A percentile compares a stretch with the other conserved stretches of the same genome.
phyloP scores from a whole-genome alignment of 73 alveolate species.

The Paramecium sexaurelia region DNA sequence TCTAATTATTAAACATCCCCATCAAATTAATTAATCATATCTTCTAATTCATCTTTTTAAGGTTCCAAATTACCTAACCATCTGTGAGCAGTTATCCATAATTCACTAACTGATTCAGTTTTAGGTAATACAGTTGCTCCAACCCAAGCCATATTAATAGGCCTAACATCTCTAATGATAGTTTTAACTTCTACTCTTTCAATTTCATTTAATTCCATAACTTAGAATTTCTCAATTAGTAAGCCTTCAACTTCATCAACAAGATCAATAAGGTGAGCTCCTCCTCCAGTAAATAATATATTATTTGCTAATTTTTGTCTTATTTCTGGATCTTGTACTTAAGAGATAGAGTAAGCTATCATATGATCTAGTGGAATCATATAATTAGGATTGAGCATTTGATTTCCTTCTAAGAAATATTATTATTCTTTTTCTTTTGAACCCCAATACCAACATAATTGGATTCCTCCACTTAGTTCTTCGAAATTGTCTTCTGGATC shows the following conservation, averaged over 20 bases:
- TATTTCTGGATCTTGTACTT: constrained; percentile 63
- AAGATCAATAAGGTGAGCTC: constrained; percentile 41
- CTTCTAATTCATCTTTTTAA: constrained; percentile 56
- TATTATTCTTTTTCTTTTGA: constrained; percentile 39
- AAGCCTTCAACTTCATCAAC: constrained; percentile 64
- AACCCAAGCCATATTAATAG: constrained; percentile 62
- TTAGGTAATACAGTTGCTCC: constrained; percentile 70
- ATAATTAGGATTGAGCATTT: constrained; percentile 44
- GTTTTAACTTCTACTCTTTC: constrained; percentile 70
- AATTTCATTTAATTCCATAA: constrained; percentile 39
- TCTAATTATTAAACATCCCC: constrained; percentile 57
- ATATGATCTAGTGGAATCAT: constrained; percentile 61
- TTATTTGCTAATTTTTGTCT: constrained; percentile 66
- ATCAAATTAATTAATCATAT: constrained; percentile 60
- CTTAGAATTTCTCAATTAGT: constrained; percentile 53
- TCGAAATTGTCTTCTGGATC: constrained; percentile 71
- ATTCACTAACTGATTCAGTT: constrained; percentile 51
- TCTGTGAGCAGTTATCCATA: constrained; percentile 58
- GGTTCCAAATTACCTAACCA: constrained; percentile 66
- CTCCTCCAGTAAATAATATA: constrained; percentile 65
- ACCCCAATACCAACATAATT: constrained; percentile 55
- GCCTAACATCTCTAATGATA: constrained; percentile 56
- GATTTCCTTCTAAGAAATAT: background rate
- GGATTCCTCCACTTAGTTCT: constrained; percentile 62
- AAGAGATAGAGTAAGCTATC: constrained; percentile 56